Evolutionary conservation across 1,139 yeast genomes (phyloP), one percentile per base, ranked within the genome.

Genomic region (Suhomyces ambrosiae): DNA sequence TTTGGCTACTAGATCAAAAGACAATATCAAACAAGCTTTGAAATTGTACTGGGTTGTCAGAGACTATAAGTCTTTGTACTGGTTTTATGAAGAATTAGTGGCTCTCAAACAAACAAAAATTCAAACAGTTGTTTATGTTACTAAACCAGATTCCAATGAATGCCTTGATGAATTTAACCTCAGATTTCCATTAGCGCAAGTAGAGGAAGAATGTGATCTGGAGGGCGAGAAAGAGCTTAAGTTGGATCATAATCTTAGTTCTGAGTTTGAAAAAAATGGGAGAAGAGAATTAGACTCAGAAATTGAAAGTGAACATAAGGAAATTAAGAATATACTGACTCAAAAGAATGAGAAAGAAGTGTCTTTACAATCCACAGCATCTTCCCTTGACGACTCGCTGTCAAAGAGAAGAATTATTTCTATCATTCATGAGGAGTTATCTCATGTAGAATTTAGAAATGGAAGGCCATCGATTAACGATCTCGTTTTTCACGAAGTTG

Each of bases 1-100:
- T 29, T 47, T 61, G 44, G 56, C 56, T 15, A 38, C 23, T 14
- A 44, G 37, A 13, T 18, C 21, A 6, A 18, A 18, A 8, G 21
- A 18, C 8, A 38, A 45, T 11, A 18, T 34, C n/a, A 53, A 54
- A 12, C 62, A 58, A 37, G 42, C 47, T 5, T 47, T 77, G 30
- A 65, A 67, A 35, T 59, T 80, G 35, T 44, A 65, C 22, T 81
- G 87, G 87, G 68, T 74, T 3, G 62, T 76, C 3, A 63, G 76
- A 40, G 77, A 74, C 37, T 60, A 60, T 25, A 58, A 61, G 13
- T 60, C 76, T 0, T 51, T 79, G 25, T 49, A 53, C 10, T 78
- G 82, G 80, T 79, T 79, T 54, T 58, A 60, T 33, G 66, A 71
- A 21, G 83, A 81, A 47, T 57, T 81, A 16, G 38, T 55, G 17